Base-by-base conservation (phyloP, 2,329 filamentous ascomycete genomes). In the Teratosphaeria nubilosa region DNA sequence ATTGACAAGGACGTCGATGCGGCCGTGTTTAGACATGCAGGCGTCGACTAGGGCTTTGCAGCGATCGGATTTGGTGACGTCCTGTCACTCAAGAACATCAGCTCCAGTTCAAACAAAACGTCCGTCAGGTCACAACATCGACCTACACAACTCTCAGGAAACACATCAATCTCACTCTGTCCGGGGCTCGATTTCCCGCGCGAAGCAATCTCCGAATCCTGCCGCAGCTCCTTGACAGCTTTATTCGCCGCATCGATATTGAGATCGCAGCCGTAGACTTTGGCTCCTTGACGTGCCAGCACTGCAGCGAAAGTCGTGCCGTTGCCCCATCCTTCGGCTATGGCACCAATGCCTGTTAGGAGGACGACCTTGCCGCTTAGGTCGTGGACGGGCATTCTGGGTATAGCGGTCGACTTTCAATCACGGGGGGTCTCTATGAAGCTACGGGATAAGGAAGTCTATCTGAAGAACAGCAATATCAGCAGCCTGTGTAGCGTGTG, bases 1-100 rank as follows among this genome's bases (percentile, higher is more conserved):
- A 62, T 83, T 84, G 16, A 86, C 67, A 0, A 86, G 70, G 24
- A 86, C 80, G 61, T 86, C 83, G 56, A 85, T 79, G 5, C 79
- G 75, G 9, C 81, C 80, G 60, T 83, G 77, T 45, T 77, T 78
- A 0, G 72, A 66, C 20, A 82, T 64, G 51, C 81, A 83, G 0
- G 76, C 75, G 34, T 80, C 76, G 3, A 85, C 76, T 0, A 84
- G 75, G 0, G 68, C 66, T 60, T 81, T 78, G 65, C 84, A 81
- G 16, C 80, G 79, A 0, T 69, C 65, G 0, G 77, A 75, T 5
- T 77, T 76, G 0, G 81, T 84, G 1, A 82, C 82, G 63, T 85
- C 73, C 65, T 68, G 52, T 51, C 41, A 48, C 20, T 48, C 20
- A 2, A 6, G 20, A 48, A 10, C 9, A 22, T 48, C 16, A 48